Evolutionary conservation across 768 basidiomycete genomes (phyloP), one percentile per base, ranked within the genome.

Genomic region (Tephrocybe sp.): DNA sequence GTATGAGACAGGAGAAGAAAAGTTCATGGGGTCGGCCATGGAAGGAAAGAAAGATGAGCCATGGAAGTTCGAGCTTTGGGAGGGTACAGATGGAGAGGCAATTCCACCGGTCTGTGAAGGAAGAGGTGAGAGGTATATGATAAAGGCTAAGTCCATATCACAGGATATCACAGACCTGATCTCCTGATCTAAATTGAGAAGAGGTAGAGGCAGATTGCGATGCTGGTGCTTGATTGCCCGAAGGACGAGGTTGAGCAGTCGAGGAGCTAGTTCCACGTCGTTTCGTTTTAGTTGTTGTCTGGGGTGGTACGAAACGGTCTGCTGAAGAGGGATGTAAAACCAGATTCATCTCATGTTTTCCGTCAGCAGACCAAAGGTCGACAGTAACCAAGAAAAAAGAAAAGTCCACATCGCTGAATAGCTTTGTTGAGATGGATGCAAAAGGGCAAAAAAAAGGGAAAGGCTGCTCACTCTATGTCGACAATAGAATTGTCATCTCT

Each of bases 351-450:
- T 96, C 91, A 26, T 84, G 79, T 56, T 77, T 83, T 12, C 83
- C 87, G 59, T 94, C 92, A 39, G 76, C 77, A 0, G 90, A 91
- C 89, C 92, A 96, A 2, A 98, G 72, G 69, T 97, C 94, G n/a
- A 92, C 92, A 14, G 90, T 89, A 22, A 92, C 87, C 38, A 97
- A 68, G 65, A 98, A 91, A 69, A 93, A 95, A 1, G 89, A 88
- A 54, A 78, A 84, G 66, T 95, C 89, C 44, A 96, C 76, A 41
- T 91, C 86, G 56, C 94, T 96, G 62, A 11, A 13, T 33, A 45
- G 1, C 7, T 23, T 51, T 26, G 30, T 52, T 43, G 40, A 23
- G 38, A 22, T 23, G 17, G 7, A 31, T 46, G 45, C 36, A 34
- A 39, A 44, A 45, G 48, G n/a, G 43, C 40, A 23, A 45, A 50